Evolutionary conservation across 495 filamentous ascomycete genomes (phyloP).

Genomic region (Penicillium tannophilum): DNA sequence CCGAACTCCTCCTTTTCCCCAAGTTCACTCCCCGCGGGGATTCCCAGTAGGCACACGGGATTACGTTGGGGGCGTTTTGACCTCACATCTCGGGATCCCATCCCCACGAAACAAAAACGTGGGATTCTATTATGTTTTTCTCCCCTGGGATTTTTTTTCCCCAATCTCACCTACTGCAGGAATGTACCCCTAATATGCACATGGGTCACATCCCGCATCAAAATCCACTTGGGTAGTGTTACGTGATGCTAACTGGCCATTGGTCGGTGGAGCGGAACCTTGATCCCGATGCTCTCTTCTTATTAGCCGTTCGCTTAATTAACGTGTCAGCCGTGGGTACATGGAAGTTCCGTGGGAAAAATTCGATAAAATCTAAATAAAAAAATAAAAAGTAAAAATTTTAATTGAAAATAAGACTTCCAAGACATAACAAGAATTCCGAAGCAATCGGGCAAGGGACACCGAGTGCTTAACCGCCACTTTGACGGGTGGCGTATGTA

Average conservation of each 20-base stretch:
- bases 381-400: neutral
- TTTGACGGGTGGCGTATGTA: neutral
- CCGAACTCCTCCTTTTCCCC: neutral
- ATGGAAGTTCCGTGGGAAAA: neutral
- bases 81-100: neutral
- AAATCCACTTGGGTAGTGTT: slow-evolving; percentile 2
- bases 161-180: neutral
- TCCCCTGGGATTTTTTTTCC: neutral
- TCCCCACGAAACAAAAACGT: neutral
- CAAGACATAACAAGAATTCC: neutral
- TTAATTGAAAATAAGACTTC: neutral
- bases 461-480: neutral
- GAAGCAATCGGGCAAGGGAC: neutral
- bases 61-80: slow-evolving; percentile 5
- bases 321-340: slow-evolving; percentile 5
- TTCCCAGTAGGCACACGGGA: neutral
- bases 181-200: neutral
- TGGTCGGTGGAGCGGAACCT: slow-evolving; percentile 7
- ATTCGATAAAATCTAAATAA: neutral
- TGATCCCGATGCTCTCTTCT: slow-evolving; percentile 3
- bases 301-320: slow-evolving; percentile 10
- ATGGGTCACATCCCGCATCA: neutral
- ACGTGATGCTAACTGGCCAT: slow-evolving; percentile 7
- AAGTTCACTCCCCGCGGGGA: slow-evolving; percentile 3
- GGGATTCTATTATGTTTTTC: neutral